These are phyloP conservation scores for Sphagnum fallax DNA, from an alignment of 228 moss, liverwort and hornwort species.

Conservation along the genomic window DNA sequence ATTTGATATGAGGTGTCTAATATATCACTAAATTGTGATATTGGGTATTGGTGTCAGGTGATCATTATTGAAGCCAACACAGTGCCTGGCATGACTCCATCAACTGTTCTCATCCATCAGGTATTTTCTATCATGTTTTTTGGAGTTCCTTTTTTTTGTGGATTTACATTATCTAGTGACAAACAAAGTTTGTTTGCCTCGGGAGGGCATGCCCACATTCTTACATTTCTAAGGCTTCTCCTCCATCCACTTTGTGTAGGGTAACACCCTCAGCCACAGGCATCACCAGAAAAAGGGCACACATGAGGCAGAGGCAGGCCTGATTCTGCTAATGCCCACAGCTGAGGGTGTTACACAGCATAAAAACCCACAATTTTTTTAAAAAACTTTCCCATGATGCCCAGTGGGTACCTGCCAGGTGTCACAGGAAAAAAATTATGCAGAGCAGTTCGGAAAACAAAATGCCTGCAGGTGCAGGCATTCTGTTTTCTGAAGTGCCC, in stretches of 20 bases:
- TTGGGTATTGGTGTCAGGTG: conserved; percentile 26
- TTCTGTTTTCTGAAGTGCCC: no score
- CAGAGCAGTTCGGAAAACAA: neutral
- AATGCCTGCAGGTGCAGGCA: neutral
- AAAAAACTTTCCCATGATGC: no score
- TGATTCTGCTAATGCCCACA: no score
- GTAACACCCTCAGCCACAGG: neutral
- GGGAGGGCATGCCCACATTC: neutral
- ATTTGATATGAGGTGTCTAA: no score
- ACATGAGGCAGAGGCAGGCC: no score
- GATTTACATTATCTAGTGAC: neutral
- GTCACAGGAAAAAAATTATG: neutral
- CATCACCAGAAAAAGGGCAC: no score
- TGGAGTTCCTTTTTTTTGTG: neutral
- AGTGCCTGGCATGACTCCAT: conserved; percentile 96
- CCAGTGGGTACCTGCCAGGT: no score
- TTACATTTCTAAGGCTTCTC: neutral
- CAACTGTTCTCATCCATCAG: conserved; percentile 94
- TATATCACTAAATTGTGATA: neutral
- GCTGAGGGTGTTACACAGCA: no score
- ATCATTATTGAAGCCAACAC: conserved; percentile 96
- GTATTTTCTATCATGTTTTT: conserved; percentile 19
- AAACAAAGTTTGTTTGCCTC: neutral
- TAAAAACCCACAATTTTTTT: no score
- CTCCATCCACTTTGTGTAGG: neutral